Evolutionary conservation across 805 yeast genomes (phyloP).

Genomic region (Ogataea trehalophila): DNA sequence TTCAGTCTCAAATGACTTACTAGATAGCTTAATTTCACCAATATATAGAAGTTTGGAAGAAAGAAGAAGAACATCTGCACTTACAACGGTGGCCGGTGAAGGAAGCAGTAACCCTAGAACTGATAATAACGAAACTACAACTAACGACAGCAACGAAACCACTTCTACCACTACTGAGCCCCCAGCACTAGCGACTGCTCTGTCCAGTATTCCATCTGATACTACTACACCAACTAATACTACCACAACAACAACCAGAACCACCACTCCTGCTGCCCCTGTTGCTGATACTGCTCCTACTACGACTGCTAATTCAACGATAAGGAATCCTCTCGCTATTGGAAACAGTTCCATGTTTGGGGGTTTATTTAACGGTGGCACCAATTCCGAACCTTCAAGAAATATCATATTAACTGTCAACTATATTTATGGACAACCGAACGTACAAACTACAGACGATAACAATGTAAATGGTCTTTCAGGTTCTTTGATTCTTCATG

Average conservation of each 20-base stretch:
- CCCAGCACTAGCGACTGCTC: neutral
- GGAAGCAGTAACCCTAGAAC: neutral
- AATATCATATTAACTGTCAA: slow-evolving; percentile 38
- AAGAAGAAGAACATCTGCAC: slow-evolving; percentile 1
- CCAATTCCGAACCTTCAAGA: slow-evolving; percentile 25
- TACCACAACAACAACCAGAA: neutral
- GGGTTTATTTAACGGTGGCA: neutral
- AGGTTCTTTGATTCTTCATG: slow-evolving; percentile 58
- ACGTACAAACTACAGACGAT: slow-evolving; percentile 8
- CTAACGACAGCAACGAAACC: slow-evolving; percentile 19
- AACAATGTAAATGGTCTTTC: slow-evolving; percentile 23
- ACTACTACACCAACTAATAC: neutral
- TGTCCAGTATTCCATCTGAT: slow-evolving; percentile 20
- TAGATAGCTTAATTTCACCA: slow-evolving; percentile 23
- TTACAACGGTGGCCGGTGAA: neutral
- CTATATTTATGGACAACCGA: slow-evolving; percentile 31
- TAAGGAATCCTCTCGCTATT: neutral
- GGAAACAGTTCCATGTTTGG: neutral
- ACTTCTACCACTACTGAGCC: slow-evolving; percentile 3
- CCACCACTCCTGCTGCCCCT: neutral
- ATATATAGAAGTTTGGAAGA: slow-evolving; percentile 21
- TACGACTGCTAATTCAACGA: slow-evolving; percentile 3
- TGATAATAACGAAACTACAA: slow-evolving; percentile 12
- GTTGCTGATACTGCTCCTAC: slow-evolving; percentile 21
- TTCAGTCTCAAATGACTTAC: slow-evolving; percentile 14